Evolutionary conservation across 257 asterid genomes (phyloP).

Genomic region (Lantana camara): DNA sequence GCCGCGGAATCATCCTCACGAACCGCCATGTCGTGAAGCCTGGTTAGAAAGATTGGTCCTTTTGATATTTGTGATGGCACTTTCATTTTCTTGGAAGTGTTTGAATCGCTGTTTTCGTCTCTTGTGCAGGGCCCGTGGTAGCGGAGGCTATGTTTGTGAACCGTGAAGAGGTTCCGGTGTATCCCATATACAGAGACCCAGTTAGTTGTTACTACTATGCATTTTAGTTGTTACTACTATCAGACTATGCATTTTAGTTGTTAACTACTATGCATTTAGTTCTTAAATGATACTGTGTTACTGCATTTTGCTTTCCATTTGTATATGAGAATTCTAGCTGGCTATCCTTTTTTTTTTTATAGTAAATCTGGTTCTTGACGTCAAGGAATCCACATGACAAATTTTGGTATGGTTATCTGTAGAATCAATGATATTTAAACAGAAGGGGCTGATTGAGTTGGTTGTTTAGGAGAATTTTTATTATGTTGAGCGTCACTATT

Average conservation of each 20-base stretch:
- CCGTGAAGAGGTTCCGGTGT: slow-evolving; percentile 87
- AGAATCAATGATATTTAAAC: not conserved
- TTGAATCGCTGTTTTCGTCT: slow-evolving; percentile 7
- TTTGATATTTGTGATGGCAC: not conserved
- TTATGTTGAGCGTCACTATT: not conserved
- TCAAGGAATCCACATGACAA: not conserved
- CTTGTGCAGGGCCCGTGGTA: slow-evolving; percentile 84
- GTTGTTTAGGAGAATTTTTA: slow-evolving; percentile 5
- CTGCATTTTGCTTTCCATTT: not conserved
- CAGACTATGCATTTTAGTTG: too few relatives aligned
- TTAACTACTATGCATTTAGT: slow-evolving; percentile 21
- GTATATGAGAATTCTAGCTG: not conserved
- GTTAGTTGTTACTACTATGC: slow-evolving; percentile 75
- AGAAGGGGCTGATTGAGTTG: slow-evolving; percentile 14
- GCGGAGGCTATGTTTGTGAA: slow-evolving; percentile 97
- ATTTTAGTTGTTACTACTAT: too few relatives aligned
- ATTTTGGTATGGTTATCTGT: not conserved
- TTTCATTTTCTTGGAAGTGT: slow-evolving; percentile 11
- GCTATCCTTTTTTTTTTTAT: not conserved
- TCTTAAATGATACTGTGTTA: slow-evolving; percentile 7
- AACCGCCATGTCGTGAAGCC: slow-evolving; percentile 97
- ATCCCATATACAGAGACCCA: slow-evolving; percentile 95
- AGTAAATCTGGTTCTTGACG: slow-evolving; percentile 15
- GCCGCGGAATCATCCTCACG: slow-evolving; percentile 91
- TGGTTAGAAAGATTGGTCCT: slow-evolving; percentile 39